These are phyloP conservation scores for Fusarium continuum DNA, from an alignment of 2,329 filamentous ascomycete genomes.

Conservation along the genomic window DNA sequence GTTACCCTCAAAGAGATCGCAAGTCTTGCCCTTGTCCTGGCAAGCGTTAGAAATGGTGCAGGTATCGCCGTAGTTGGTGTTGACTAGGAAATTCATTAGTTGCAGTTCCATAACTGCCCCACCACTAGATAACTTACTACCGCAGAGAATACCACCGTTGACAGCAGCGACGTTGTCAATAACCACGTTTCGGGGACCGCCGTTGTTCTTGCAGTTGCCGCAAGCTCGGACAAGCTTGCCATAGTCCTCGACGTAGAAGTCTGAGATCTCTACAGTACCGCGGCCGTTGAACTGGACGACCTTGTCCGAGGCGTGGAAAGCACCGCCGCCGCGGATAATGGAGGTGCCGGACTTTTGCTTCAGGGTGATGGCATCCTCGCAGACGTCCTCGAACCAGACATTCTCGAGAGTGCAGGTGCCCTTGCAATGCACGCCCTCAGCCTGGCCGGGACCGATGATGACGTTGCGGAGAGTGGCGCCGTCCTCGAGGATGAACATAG, in stretches of 20 bases:
- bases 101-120: too few relatives aligned
- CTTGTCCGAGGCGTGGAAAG: conserved; percentile 53
- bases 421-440: conserved; percentile 61
- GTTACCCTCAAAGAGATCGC: conserved; percentile 33
- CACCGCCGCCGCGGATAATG: conserved; percentile 54
- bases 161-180: conserved; percentile 33
- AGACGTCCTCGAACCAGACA: conserved; percentile 54
- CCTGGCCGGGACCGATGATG: conserved; percentile 60
- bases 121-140: conserved; percentile 16
- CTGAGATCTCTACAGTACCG: conserved; percentile 49
- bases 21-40: conserved; percentile 35
- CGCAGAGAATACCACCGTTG: conserved; percentile 36
- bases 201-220: conserved; percentile 46
- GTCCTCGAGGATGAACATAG: conserved; percentile 62
- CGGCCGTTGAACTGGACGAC: conserved; percentile 55
- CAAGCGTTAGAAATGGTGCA: conserved; percentile 37
- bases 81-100: conserved; percentile 12
- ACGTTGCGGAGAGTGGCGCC: conserved; percentile 62
- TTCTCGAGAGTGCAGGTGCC: conserved; percentile 55
- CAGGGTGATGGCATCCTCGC: conserved; percentile 50
- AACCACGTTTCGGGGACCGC: conserved; percentile 31
- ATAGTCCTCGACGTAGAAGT: conserved; percentile 47
- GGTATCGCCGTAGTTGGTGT: conserved; percentile 41
- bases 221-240: conserved; percentile 62
- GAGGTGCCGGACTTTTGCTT: conserved; percentile 53